Conservation (phyloP, 805 yeast genomes). For the Candida michaelii region DNA sequence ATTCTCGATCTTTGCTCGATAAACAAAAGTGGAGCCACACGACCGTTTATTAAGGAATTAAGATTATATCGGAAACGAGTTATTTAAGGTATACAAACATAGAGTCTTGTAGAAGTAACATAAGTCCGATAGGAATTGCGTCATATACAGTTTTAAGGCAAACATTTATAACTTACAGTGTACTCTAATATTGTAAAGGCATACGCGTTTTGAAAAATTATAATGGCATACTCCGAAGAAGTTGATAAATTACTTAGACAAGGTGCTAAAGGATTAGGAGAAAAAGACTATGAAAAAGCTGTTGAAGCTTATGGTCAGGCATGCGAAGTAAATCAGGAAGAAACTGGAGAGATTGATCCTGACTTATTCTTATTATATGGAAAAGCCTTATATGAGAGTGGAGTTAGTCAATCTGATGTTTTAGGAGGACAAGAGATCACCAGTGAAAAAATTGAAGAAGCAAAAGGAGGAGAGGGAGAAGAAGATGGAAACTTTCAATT, state of each 20-base stretch:
- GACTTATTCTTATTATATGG: conserved; percentile 77
- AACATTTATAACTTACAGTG: too few relatives aligned
- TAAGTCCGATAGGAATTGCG: too few relatives aligned
- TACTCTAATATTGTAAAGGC: too few relatives aligned
- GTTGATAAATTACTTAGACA: conserved; percentile 51
- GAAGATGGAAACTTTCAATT: conserved; percentile 26
- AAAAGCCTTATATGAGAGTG: conserved; percentile 73
- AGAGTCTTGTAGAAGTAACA: too few relatives aligned
- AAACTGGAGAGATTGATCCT: conserved; percentile 63
- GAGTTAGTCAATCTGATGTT: conserved; percentile 71
- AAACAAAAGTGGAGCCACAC: conserved; percentile 3
- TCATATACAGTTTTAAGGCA: too few relatives aligned
- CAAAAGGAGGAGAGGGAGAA: conserved; percentile 20
- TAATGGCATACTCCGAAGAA: conserved; percentile 37
- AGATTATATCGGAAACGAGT: neutral
- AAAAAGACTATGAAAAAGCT: conserved; percentile 66
- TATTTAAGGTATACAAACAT: neutral
- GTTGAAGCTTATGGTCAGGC: conserved; percentile 71
- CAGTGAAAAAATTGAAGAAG: conserved; percentile 18
- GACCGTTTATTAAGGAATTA: too few relatives aligned
- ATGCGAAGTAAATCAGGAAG: conserved; percentile 54
- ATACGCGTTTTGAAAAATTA: conserved; percentile 9
- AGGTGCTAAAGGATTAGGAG: conserved; percentile 65
- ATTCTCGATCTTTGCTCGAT: conserved; percentile 7
- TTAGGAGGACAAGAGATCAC: conserved; percentile 51